A percentile compares a stretch with the other conserved stretches of the same genome.
Conservation (phyloP, 169 alveolate genomes). For the Plasmodium ovale region DNA sequence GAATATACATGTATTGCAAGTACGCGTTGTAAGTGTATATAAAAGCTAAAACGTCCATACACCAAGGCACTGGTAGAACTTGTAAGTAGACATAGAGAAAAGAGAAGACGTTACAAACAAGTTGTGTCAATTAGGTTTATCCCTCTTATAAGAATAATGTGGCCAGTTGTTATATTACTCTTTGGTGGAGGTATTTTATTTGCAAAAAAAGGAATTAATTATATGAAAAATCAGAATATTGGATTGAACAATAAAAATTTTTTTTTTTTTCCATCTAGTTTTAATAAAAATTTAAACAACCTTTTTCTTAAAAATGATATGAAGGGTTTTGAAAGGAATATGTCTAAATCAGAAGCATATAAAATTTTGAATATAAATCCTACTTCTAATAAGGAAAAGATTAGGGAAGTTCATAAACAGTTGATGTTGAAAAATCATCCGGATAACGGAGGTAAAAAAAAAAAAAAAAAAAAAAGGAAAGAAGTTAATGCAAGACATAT, state of each 20-base stretch:
- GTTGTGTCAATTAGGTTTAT: too few species aligned
- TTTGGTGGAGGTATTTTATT: conserved; percentile 67
- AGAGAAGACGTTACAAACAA: too few species aligned
- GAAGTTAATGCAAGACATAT: neutral
- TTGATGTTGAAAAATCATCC: conserved; percentile 92
- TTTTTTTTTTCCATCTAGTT: conserved; percentile 38
- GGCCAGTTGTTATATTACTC: conserved; percentile 61
- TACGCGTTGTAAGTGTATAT: too few species aligned
- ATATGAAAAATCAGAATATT: conserved; percentile 35
- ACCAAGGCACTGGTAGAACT: too few species aligned
- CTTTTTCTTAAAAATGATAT: conserved; percentile 67
- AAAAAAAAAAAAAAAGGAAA: neutral
- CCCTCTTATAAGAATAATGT: conserved; percentile 40
- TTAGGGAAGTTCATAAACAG: conserved; percentile 88
- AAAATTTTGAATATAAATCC: conserved; percentile 84
- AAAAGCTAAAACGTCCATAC: too few species aligned
- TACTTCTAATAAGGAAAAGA: conserved; percentile 86
- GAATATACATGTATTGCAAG: too few species aligned
- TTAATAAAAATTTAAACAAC: conserved; percentile 32
- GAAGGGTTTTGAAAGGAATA: conserved; percentile 83
- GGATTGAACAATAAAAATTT: conserved; percentile 2
- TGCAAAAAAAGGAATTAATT: conserved; percentile 56
- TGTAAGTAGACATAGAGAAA: neutral
- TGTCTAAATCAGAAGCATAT: conserved; percentile 84
- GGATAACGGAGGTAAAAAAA: conserved; percentile 89